Evolutionary conservation across 139 green algal genomes (phyloP), one percentile per base, ranked within the genome.

Genomic region (Picochlorum sp.): DNA sequence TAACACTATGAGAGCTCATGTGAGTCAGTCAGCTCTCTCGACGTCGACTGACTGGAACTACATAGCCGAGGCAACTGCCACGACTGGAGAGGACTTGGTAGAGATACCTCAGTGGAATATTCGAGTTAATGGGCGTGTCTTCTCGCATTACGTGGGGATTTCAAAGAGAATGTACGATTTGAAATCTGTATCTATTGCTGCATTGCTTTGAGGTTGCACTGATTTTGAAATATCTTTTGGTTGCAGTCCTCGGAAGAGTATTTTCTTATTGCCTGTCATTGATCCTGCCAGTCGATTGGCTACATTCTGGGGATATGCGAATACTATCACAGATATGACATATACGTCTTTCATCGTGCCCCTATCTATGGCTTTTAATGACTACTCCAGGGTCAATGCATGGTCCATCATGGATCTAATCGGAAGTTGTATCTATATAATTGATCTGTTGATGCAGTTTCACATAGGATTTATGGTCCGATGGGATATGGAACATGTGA

Each of bases 281-380:
- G 56, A 51, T 62, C 68, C 68, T 1, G 5, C 45, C 8, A 21
- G 61, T 44, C 15, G 1, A 26, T 26, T 57, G 21, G 67, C 60
- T 6, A 58, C 6, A 14, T 24, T 30, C 18, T 70, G 68, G 68
- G 18, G n/a, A n/a, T 13, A 20, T 2, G 6, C 67, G 10, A 57
- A 60, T 16, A 70, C 38, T 20, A 11, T 65, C 4, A 57, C 24
- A 9, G 68, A 70, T 16, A 20, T 74, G 15, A 56, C 30, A 1
- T 74, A 69, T 28, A 74, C 67, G 10, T 50, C 69, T 6, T 76
- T 71, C 11, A 10, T 71, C 2, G 69, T 76, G 14, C 52, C 69
- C 0, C 13, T 76, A 4, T 71, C 69, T 0, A 31, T 76, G 4
- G 69, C 54, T 1, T 76, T 76, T 47, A 67, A 71, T 41, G 8